A percentile compares a stretch with the other conserved stretches of the same genome.
Conservation (phyloP, 768 basidiomycete genomes). For the Suillus bovinus region DNA sequence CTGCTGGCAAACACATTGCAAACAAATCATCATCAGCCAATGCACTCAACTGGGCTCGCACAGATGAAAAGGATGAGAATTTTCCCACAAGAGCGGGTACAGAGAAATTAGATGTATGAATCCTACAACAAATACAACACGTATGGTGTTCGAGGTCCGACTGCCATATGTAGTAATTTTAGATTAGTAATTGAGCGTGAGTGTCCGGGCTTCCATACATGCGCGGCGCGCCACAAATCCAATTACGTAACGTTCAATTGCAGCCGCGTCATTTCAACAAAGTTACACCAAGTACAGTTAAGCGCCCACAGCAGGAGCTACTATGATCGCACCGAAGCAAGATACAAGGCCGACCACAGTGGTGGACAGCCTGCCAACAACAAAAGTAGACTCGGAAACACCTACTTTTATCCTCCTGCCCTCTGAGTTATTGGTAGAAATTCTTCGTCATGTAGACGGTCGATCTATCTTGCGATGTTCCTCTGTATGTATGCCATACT, state of each 20-base stretch:
- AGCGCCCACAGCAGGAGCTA: neutral
- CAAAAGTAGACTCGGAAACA: neutral
- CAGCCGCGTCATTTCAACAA: neutral
- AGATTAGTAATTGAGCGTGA: no score
- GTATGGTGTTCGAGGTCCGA: neutral
- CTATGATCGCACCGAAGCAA: neutral
- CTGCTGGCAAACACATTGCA: no score
- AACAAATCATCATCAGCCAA: no score
- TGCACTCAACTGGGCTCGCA: no score
- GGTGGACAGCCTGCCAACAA: neutral
- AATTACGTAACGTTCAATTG: neutral
- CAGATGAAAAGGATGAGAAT: no score
- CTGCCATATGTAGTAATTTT: no score
- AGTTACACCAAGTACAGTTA: neutral
- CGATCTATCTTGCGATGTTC: conserved; percentile 9
- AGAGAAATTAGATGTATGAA: no score
- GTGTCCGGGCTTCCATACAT: no score
- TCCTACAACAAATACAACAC: neutral
- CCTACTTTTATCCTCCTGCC: neutral
- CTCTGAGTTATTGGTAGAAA: conserved; percentile 5
- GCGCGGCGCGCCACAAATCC: no score
- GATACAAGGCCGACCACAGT: neutral
- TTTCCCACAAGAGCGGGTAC: no score
- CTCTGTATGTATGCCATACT: conserved; percentile 2
- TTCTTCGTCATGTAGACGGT: conserved; percentile 1